phyloP scores from a whole-genome alignment of 192 early-diverging fungal species.

The Coemansia sp. region DNA sequence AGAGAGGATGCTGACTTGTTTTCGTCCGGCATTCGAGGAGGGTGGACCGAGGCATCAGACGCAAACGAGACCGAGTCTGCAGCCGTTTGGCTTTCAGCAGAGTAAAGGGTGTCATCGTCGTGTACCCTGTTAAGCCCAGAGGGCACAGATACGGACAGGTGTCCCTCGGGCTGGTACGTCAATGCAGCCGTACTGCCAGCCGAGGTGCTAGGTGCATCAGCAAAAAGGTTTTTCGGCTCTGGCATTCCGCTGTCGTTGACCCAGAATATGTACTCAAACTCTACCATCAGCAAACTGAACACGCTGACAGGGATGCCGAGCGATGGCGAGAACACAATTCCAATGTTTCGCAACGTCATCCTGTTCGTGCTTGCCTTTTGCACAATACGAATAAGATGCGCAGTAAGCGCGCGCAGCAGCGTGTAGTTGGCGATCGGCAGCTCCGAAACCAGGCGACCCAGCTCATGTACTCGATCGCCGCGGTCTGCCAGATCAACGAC shows the following conservation, averaged over 20 bases:
- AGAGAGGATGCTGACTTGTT: slow-evolving; percentile 6
- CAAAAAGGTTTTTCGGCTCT: slow-evolving; percentile 40
- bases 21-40: neutral
- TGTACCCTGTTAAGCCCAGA: slow-evolving; percentile 27
- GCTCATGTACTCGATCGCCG: slow-evolving; percentile 75
- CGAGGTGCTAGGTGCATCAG: neutral
- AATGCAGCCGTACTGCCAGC: neutral
- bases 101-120: slow-evolving; percentile 12
- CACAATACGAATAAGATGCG: slow-evolving; percentile 89
- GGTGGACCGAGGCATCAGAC: slow-evolving; percentile 9
- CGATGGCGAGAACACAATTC: slow-evolving; percentile 95
- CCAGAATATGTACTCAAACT: slow-evolving; percentile 84
- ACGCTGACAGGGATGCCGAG: slow-evolving; percentile 90
- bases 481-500: slow-evolving; percentile 82
- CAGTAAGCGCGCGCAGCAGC: slow-evolving; percentile 79
- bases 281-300: slow-evolving; percentile 89
- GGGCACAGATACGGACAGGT: slow-evolving; percentile 33
- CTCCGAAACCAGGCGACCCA: slow-evolving; percentile 71
- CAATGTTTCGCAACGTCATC: slow-evolving; percentile 94
- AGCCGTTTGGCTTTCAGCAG: slow-evolving; percentile 11
- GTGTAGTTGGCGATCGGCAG: slow-evolving; percentile 91
- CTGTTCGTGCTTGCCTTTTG: slow-evolving; percentile 79
- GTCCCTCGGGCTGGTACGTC: slow-evolving; percentile 1
- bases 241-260: slow-evolving; percentile 65
- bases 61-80: slow-evolving; percentile 5